These are phyloP conservation scores for Cubamyces lactineus DNA, from an alignment of 768 basidiomycete genomes.

Conservation along the genomic window DNA sequence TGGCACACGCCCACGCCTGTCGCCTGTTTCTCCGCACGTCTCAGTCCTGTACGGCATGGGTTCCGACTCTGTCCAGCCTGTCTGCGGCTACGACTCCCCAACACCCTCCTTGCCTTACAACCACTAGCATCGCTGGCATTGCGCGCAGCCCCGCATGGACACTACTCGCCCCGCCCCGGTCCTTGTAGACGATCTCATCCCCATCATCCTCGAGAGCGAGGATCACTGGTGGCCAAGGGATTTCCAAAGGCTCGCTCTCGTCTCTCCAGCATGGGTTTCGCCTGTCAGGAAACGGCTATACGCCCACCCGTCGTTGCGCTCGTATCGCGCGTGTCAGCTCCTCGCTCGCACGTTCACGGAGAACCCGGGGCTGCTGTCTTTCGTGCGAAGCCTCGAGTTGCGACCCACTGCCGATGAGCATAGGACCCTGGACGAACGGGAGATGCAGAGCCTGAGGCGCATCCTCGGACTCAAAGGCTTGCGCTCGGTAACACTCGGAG, in stretches of 20 bases:
- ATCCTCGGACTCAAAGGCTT: slow-evolving; percentile 48
- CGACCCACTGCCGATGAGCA: slow-evolving; percentile 35
- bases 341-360: slow-evolving; percentile 47
- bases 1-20: slow-evolving; percentile 1
- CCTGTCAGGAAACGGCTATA: slow-evolving; percentile 51
- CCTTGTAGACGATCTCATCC: slow-evolving; percentile 56
- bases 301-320: slow-evolving; percentile 43
- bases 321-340: slow-evolving; percentile 45
- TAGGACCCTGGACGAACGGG: slow-evolving; percentile 30
- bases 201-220: slow-evolving; percentile 52
- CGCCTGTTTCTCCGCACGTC: not conserved
- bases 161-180: slow-evolving; percentile 22
- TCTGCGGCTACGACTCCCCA: slow-evolving; percentile 1
- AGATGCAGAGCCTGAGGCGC: slow-evolving; percentile 43
- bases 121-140: slow-evolving; percentile 22
- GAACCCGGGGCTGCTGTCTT: slow-evolving; percentile 39
- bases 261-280: slow-evolving; percentile 53
- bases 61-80: slow-evolving; percentile 5
- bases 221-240: slow-evolving; percentile 59
- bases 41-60: slow-evolving; percentile 20
- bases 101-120: not conserved
- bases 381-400: slow-evolving; percentile 48
- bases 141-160: slow-evolving; percentile 15
- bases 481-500: slow-evolving; percentile 49
- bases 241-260: slow-evolving; percentile 48